phyloP scores from a whole-genome alignment of 192 early-diverging fungal species.

The Geosiphon pyriformis region DNA sequence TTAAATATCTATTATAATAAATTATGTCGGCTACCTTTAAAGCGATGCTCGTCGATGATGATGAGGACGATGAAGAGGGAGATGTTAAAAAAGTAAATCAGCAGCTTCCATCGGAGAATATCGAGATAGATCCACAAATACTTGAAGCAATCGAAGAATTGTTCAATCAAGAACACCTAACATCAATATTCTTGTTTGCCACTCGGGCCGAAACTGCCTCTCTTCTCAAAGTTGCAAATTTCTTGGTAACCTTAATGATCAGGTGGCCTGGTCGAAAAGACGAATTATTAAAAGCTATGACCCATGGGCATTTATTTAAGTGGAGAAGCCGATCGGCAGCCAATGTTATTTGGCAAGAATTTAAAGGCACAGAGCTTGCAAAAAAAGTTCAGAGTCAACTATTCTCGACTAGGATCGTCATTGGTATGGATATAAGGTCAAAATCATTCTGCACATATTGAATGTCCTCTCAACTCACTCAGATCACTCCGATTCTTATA shows the following conservation, averaged over 20 bases:
- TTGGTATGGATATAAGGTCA: slow-evolving; percentile 26
- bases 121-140: slow-evolving; percentile 30
- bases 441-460: slow-evolving; percentile 29
- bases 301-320: slow-evolving; percentile 23
- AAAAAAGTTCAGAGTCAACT: slow-evolving; percentile 15
- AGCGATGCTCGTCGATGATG: slow-evolving; percentile 30
- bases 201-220: neutral
- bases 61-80: slow-evolving; percentile 22
- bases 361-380: slow-evolving; percentile 2
- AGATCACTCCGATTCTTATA: no score
- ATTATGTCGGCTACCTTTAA: slow-evolving; percentile 26
- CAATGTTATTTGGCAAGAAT: slow-evolving; percentile 5
- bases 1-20: slow-evolving; percentile 29
- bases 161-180: slow-evolving; percentile 33
- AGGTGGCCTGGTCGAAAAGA: slow-evolving; percentile 52
- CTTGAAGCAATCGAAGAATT: slow-evolving; percentile 38
- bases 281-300: slow-evolving; percentile 44
- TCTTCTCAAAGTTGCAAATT: slow-evolving; percentile 33
- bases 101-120: neutral
- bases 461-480: no score
- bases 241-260: slow-evolving; percentile 52
- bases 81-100: slow-evolving; percentile 1
- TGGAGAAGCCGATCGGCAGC: neutral
- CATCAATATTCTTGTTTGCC: slow-evolving; percentile 28
- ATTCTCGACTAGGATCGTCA: slow-evolving; percentile 22